Evolutionary conservation across 352 stramenopile species (phyloP).

Genomic region (Lagenidium giganteum): DNA sequence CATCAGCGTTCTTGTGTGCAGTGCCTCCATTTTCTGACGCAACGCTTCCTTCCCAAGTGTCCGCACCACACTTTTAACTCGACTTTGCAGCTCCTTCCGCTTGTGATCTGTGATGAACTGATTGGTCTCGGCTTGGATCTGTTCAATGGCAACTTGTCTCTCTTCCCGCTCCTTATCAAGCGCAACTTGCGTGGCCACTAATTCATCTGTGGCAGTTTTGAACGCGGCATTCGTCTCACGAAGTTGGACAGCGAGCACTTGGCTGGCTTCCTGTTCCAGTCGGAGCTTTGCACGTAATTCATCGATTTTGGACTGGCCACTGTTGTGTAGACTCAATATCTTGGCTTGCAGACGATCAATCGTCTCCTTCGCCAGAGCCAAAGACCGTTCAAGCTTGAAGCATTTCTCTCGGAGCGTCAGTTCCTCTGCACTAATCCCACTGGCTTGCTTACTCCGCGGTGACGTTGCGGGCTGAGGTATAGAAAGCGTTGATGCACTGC

Average conservation of each 20-base stretch:
- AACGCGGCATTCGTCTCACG: constrained; percentile 43
- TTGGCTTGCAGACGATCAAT: constrained; percentile 26
- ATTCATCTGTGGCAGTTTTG: constrained; percentile 28
- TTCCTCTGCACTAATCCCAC: constrained; percentile 20
- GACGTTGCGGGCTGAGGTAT: constrained; percentile 6
- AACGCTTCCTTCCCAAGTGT: constrained; percentile 63
- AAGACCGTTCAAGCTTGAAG: constrained; percentile 47
- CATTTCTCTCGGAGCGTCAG: constrained; percentile 39
- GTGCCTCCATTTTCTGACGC: constrained; percentile 50
- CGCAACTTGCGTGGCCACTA: constrained; percentile 41
- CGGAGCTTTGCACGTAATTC: constrained; percentile 40
- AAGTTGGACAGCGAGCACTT: constrained; percentile 41
- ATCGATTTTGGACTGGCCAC: constrained; percentile 26
- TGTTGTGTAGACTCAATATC: constrained; percentile 22
- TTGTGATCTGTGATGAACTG: constrained; percentile 50
- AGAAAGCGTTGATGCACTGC: constrained; percentile 2
- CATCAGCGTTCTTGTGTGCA: constrained; percentile 38
- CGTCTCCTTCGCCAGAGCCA: constrained; percentile 33
- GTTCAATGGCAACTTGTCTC: constrained; percentile 32
- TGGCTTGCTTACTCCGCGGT: constrained; percentile 3
- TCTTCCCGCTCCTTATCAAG: constrained; percentile 42
- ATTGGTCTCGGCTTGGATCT: constrained; percentile 35
- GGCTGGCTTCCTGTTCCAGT: constrained; percentile 42
- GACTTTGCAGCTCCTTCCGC: constrained; percentile 39
- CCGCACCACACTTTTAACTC: constrained; percentile 47